These are phyloP conservation scores for Ascosphaera pollenicola DNA, from an alignment of 2,329 filamentous ascomycete genomes.

Conservation along the genomic window DNA sequence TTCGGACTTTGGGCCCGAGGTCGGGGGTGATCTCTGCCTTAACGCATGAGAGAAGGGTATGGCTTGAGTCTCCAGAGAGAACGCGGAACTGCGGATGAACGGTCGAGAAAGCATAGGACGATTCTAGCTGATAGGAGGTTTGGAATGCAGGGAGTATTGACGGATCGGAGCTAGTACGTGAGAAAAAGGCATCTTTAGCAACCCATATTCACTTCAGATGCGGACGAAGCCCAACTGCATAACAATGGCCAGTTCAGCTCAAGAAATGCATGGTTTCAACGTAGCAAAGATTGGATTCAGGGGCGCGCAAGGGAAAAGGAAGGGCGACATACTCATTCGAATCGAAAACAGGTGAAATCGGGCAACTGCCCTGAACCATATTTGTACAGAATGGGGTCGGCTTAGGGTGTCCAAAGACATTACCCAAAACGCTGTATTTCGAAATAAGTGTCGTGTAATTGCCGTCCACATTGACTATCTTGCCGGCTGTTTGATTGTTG, in stretches of 20 bases:
- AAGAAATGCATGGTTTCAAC: not conserved
- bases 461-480: slow-evolving; percentile 47
- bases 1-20: slow-evolving; percentile 45
- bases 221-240: not conserved
- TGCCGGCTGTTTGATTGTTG: slow-evolving; percentile 40
- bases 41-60: slow-evolving; percentile 53
- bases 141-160: slow-evolving; percentile 46
- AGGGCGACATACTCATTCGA: slow-evolving; percentile 23
- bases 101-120: slow-evolving; percentile 71
- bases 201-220: slow-evolving; percentile 1
- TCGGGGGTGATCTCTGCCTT: slow-evolving; percentile 67
- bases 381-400: slow-evolving; percentile 43
- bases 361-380: slow-evolving; percentile 41
- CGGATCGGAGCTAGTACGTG: slow-evolving; percentile 20
- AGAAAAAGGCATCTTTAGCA: not conserved
- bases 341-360: slow-evolving; percentile 51
- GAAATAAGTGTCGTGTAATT: slow-evolving; percentile 50
- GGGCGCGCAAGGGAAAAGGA: not conserved
- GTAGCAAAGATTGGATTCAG: too few relatives aligned
- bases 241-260: not conserved
- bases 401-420: slow-evolving; percentile 38
- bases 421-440: slow-evolving; percentile 53
- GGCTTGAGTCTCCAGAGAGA: slow-evolving; percentile 45
- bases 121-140: slow-evolving; percentile 50
- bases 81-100: slow-evolving; percentile 53